Conservation (phyloP, 768 basidiomycete genomes). For the Rhizopogon salebrosus region DNA sequence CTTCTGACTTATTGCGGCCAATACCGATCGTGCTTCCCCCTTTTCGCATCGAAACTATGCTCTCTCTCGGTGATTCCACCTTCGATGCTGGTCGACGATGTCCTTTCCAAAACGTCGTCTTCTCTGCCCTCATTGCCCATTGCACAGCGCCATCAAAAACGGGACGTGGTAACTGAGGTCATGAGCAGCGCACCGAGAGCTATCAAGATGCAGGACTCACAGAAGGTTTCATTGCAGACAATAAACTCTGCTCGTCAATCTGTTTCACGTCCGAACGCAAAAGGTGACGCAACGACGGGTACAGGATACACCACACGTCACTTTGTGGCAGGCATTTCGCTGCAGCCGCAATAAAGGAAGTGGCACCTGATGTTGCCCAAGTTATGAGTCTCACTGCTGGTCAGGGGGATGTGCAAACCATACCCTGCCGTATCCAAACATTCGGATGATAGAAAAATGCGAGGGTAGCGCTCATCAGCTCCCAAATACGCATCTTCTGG, state of each 20-base stretch:
- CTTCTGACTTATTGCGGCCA: constrained; percentile 61
- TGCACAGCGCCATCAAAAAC: constrained; percentile 81
- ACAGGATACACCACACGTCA: constrained; percentile 96
- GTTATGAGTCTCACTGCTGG: not conserved
- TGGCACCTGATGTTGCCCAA: constrained; percentile 52
- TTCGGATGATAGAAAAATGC: constrained; percentile 96
- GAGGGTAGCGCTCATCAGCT: constrained; percentile 81
- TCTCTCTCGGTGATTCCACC: constrained; percentile 67
- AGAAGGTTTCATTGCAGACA: constrained; percentile 71
- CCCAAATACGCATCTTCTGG: constrained; percentile 96
- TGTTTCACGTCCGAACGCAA: constrained; percentile 76
- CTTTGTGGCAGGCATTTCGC: constrained; percentile 77
- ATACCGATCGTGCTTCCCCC: constrained; percentile 31
- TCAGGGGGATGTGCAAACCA: constrained; percentile 1
- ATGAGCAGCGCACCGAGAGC: not conserved
- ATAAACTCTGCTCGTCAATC: constrained; percentile 70
- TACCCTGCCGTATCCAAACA: constrained; percentile 91
- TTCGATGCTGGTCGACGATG: constrained; percentile 43
- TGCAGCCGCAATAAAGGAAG: constrained; percentile 83
- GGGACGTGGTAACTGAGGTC: constrained; percentile 46
- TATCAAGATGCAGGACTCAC: constrained; percentile 40
- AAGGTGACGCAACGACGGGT: constrained; percentile 84
- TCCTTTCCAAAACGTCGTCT: constrained; percentile 73
- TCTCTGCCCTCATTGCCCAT: constrained; percentile 86
- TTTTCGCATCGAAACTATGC: constrained; percentile 61